Base-by-base conservation (phyloP, 202 grass and related monocot genomes). In the Carex sylvatica region DNA sequence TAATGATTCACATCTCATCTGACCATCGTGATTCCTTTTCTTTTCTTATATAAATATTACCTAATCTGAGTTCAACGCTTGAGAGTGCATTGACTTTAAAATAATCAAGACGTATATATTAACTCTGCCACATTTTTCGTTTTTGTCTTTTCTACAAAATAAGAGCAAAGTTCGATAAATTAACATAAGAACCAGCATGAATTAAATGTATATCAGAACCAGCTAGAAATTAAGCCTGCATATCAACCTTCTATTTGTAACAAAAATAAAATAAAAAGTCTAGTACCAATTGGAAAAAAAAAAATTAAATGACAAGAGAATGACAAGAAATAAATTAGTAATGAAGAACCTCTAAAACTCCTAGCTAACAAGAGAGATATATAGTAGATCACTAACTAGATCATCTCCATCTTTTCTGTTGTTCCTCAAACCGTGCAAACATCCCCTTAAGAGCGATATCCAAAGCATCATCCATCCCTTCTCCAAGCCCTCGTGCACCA, bases 381-480 rank as follows among this genome's bases (percentile, higher is more conserved):
- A 31, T 30, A 18, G 49, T 54, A 35, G 3, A 58, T 80, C n/a
- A 80, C n/a, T 65, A 14, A 80, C 19, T 80, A 8, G 35, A 77
- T 61, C 67, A 42, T 79, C 35, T 81, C 89, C 89, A 89, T 15
- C 55, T 85, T 65, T 72, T 44, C 19, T 75, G 73, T 54, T 73
- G 87, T 84, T 91, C 70, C 47, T 72, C 66, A 35, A 82, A 91
- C 70, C 92, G 74, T 66, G 81, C 80, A 61, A 98, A 59, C 72
- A 94, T 91, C 67, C 92, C 87, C 11, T 98, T 88, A 61, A 98
- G 70, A 64, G 90, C 90, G 61, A 98, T 81, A 47, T 98, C 92
- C 3, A 91, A 61, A 12, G 92, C 95, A 68, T 91, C 95, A 64
- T 91, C 79, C 89, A 98, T 83, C 13, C 82, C 92, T 44, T 86